Conservation (phyloP, 2,329 filamentous ascomycete species). For the Colletotrichum eremochloae region DNA sequence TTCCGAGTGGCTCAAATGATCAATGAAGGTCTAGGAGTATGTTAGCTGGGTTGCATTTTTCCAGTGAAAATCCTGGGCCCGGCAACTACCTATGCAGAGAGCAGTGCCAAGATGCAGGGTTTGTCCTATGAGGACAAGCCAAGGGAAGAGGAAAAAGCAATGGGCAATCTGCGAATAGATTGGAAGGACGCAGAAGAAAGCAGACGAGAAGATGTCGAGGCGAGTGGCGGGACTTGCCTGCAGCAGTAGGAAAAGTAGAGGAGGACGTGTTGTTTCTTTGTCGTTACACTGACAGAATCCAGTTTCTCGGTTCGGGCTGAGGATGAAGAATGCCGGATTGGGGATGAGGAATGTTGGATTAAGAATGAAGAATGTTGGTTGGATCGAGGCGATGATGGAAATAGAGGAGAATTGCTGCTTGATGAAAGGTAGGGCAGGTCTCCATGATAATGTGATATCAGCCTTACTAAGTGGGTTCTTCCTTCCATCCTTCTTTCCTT, state of each 20-base stretch:
- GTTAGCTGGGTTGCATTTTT: not conserved
- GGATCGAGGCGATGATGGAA: too few species aligned
- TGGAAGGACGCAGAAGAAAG: not conserved
- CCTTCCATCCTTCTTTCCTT: not conserved
- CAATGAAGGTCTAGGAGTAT: not conserved
- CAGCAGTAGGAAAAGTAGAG: not conserved
- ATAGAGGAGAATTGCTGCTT: too few species aligned
- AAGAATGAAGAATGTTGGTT: too few species aligned
- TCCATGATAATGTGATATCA: too few species aligned
- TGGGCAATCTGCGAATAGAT: conserved; percentile 5
- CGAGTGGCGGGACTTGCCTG: not conserved
- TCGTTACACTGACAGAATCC: not conserved
- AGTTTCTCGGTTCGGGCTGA: not conserved
- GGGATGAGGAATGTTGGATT: too few species aligned
- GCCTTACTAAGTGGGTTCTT: too few species aligned
- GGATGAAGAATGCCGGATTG: too few species aligned
- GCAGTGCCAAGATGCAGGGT: not conserved
- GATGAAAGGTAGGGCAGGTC: too few species aligned
- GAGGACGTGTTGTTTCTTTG: not conserved
- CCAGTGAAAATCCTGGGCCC: too few species aligned
- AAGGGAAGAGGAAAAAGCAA: conserved; percentile 33
- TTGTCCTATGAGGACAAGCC: not conserved
- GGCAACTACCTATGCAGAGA: not conserved
- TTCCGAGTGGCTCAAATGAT: conserved; percentile 5
- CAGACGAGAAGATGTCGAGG: not conserved